phyloP scores from a whole-genome alignment of 345 rosid species.

The Viola odorata region DNA sequence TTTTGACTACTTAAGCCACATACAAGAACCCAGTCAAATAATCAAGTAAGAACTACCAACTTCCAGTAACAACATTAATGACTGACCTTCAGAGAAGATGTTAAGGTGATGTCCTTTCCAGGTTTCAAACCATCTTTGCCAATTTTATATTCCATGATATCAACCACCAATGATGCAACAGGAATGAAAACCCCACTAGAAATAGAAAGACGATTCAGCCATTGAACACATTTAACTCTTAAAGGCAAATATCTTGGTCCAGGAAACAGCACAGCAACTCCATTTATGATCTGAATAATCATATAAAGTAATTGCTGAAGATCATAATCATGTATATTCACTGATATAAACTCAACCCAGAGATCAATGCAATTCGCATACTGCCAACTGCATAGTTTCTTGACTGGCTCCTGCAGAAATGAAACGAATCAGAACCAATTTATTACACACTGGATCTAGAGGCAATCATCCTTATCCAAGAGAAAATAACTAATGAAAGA shows the following conservation, averaged over 20 bases:
- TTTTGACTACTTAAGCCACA: background rate
- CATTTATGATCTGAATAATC: constrained; percentile 71
- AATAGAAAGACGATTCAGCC: constrained; percentile 72
- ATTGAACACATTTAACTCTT: constrained; percentile 72
- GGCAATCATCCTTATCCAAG: too few species aligned
- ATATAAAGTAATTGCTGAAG: constrained; percentile 62
- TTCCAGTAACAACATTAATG: background rate
- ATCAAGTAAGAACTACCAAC: too few species aligned
- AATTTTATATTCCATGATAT: constrained; percentile 73
- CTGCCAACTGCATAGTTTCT: constrained; percentile 78
- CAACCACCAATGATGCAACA: constrained; percentile 55
- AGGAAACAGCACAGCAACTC: constrained; percentile 64
- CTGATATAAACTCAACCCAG: constrained; percentile 72
- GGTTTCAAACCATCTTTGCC: constrained; percentile 52
- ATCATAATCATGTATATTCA: constrained; percentile 47
- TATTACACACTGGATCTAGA: too few species aligned
- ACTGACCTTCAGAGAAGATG: constrained; percentile 64
- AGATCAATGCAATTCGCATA: constrained; percentile 71
- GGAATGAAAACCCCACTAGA: constrained; percentile 75
- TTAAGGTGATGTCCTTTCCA: constrained; percentile 44
- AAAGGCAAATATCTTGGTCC: constrained; percentile 90
- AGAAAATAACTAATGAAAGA: background rate
- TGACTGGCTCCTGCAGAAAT: constrained; percentile 66
- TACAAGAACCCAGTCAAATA: background rate
- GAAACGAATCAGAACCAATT: too few species aligned